phyloP scores from a whole-genome alignment of 345 rosid species.

The Microthlaspi erraticum region DNA sequence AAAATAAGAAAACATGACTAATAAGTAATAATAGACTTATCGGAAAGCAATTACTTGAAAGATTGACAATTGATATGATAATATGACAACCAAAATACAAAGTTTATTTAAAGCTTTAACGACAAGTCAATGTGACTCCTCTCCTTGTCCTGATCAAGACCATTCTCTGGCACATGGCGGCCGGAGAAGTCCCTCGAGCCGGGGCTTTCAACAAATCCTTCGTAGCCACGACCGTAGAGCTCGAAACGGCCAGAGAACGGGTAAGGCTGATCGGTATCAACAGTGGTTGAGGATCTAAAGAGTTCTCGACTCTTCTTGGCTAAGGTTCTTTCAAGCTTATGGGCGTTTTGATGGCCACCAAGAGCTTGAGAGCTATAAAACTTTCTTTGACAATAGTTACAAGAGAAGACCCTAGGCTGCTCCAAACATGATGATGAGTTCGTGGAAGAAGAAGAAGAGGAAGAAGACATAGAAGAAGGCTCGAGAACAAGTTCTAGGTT shows the following conservation, averaged over 20 bases:
- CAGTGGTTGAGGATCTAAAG: constrained; percentile 31
- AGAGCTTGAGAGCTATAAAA: constrained; percentile 98
- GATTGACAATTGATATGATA: constrained; percentile 35
- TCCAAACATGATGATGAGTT: constrained; percentile 47
- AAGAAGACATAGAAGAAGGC: constrained; percentile 56
- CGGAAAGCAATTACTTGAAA: constrained; percentile 11
- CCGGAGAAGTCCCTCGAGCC: constrained; percentile 48
- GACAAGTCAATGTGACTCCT: constrained; percentile 76
- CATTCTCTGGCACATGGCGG: constrained; percentile 50
- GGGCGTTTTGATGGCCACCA: constrained; percentile 99
- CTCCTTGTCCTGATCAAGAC: constrained; percentile 70
- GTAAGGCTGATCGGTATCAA: constrained; percentile 37
- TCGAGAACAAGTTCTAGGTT: constrained; percentile 73
- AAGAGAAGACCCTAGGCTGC: constrained; percentile 72
- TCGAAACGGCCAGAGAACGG: constrained; percentile 45
- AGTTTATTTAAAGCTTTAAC: constrained; percentile 61
- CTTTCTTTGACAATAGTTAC: constrained; percentile 94
- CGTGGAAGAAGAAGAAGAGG: constrained; percentile 56
- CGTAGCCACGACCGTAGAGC: constrained; percentile 51
- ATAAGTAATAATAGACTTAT: constrained; percentile 14
- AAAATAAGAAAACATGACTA: constrained; percentile 6
- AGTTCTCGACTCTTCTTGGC: constrained; percentile 85
- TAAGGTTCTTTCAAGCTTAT: constrained; percentile 86
- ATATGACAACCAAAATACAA: constrained; percentile 31
- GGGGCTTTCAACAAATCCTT: constrained; percentile 46